These are phyloP conservation scores for Begonia fuchsioides DNA, from an alignment of 306 rosid species.

Conservation along the genomic window DNA sequence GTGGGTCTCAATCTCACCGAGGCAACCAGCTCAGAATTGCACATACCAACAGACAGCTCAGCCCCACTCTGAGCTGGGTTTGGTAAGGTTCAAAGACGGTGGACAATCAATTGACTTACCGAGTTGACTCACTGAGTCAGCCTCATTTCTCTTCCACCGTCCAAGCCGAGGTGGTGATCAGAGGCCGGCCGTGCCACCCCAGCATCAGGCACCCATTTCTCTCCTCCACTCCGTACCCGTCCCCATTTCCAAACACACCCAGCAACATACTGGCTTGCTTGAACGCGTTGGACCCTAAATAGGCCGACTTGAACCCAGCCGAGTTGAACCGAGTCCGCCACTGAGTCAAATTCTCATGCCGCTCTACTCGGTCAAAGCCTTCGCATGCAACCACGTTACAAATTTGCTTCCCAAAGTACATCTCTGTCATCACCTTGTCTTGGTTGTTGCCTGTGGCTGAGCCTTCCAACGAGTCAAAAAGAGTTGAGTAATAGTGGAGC, in stretches of 20 bases:
- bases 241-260: slow-evolving; percentile 59
- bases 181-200: slow-evolving; percentile 86
- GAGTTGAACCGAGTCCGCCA: slow-evolving; percentile 53
- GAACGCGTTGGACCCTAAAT: slow-evolving; percentile 79
- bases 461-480: slow-evolving; percentile 89
- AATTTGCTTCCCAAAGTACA: slow-evolving; percentile 79
- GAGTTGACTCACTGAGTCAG: slow-evolving; percentile 35
- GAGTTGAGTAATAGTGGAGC: slow-evolving; percentile 72
- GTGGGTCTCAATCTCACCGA: slow-evolving; percentile 30
- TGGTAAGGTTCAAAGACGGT: slow-evolving; percentile 5
- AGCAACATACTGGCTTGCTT: slow-evolving; percentile 84
- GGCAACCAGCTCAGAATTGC: neutral
- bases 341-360: slow-evolving; percentile 64
- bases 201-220: slow-evolving; percentile 58
- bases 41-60: slow-evolving; percentile 37
- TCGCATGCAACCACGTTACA: slow-evolving; percentile 83
- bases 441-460: slow-evolving; percentile 38
- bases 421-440: slow-evolving; percentile 70
- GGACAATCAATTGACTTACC: neutral
- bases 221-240: slow-evolving; percentile 84
- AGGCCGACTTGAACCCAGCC: slow-evolving; percentile 53
- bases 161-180: slow-evolving; percentile 90
- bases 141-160: slow-evolving; percentile 22
- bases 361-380: slow-evolving; percentile 70
- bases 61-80: slow-evolving; percentile 18